These are phyloP conservation scores for Fusarium robinianum DNA, from an alignment of 2,329 filamentous ascomycete species.

Conservation along the genomic window DNA sequence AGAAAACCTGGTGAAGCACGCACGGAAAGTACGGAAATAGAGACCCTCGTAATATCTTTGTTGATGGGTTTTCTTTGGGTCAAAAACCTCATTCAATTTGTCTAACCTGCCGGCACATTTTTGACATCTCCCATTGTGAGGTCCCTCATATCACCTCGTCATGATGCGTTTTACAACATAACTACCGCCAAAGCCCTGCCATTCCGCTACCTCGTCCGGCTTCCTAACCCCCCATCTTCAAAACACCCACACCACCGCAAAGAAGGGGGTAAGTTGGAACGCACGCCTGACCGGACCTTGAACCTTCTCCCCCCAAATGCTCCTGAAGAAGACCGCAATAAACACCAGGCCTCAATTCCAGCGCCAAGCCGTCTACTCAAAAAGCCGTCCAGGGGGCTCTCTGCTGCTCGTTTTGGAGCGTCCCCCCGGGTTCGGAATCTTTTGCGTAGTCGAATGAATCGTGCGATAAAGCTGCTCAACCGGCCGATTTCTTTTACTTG, in stretches of 20 bases:
- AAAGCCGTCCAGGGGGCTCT: constrained; percentile 30
- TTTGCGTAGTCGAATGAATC: constrained; percentile 29
- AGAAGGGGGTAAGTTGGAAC: too few species aligned
- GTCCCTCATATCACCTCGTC: constrained; percentile 26
- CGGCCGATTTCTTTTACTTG: constrained; percentile 20
- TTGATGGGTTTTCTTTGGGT: constrained; percentile 9
- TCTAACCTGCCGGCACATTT: constrained; percentile 28
- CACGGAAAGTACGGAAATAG: constrained; percentile 80
- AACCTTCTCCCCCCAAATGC: constrained; percentile 18
- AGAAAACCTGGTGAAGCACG: constrained; percentile 93
- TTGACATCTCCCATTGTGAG: constrained; percentile 27
- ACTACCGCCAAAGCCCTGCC: constrained; percentile 27
- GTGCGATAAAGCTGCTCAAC: constrained; percentile 28
- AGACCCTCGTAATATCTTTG: constrained; percentile 22
- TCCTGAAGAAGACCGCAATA: constrained; percentile 29
- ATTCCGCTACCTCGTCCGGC: constrained; percentile 24
- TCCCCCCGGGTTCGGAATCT: constrained; percentile 25
- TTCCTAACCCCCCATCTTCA: constrained; percentile 11
- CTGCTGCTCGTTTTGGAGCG: constrained; percentile 26
- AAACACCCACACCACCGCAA: too few species aligned
- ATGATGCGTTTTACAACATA: constrained; percentile 36
- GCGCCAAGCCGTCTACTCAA: constrained; percentile 37
- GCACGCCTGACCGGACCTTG: constrained; percentile 11
- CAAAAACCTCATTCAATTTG: constrained; percentile 30
- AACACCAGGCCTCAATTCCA: constrained; percentile 35